These are phyloP conservation scores for Cytospora chrysosperma DNA, from an alignment of 2,329 filamentous ascomycete genomes.

Conservation along the genomic window DNA sequence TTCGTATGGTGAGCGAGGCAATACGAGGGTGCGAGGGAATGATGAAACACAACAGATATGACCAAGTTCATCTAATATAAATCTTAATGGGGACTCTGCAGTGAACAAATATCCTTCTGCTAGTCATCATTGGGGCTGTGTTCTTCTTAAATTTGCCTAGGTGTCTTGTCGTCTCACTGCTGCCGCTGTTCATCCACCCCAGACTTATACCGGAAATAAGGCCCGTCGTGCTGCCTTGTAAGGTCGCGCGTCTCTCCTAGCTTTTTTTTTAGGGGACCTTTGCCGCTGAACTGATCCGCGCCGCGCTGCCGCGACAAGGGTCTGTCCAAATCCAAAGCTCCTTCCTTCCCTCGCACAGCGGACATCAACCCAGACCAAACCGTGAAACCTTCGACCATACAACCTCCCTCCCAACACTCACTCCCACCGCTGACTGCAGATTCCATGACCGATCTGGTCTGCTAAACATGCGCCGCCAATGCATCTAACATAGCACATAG, in stretches of 20 bases:
- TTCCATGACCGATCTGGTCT: slow-evolving; percentile 15
- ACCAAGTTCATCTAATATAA: background rate
- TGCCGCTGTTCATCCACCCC: background rate
- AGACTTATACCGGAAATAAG: background rate
- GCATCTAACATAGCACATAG: slow-evolving; percentile 15
- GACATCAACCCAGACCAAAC: background rate
- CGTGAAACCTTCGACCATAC: background rate
- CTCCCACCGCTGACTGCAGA: background rate
- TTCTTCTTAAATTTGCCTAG: too few species aligned
- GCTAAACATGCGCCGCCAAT: slow-evolving; percentile 16
- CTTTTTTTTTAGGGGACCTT: background rate
- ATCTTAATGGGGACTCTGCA: background rate
- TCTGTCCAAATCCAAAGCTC: background rate
- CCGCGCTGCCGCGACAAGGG: background rate
- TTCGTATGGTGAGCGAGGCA: background rate
- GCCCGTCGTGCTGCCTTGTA: background rate
- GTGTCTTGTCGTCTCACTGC: background rate
- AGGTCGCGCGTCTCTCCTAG: background rate
- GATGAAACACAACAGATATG: background rate
- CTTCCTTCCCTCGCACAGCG: background rate
- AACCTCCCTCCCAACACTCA: slow-evolving; percentile 1
- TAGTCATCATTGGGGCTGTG: background rate
- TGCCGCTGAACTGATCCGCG: slow-evolving; percentile 7
- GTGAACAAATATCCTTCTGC: background rate
- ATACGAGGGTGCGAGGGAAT: background rate